Conservation (phyloP, 352 stramenopile genomes). For the Thalassiosira oceanica region DNA sequence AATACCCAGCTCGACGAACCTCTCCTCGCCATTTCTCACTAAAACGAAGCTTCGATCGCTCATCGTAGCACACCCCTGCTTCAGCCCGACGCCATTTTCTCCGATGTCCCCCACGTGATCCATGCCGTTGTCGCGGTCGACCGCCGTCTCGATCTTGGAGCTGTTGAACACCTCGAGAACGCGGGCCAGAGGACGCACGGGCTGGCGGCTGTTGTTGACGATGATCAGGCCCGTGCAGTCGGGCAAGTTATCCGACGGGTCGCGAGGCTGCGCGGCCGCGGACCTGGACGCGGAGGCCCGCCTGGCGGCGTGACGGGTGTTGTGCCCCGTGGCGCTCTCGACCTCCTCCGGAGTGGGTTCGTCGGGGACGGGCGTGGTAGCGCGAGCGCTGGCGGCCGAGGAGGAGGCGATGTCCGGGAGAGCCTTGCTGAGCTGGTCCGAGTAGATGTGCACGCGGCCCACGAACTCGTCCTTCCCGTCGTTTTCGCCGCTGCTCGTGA, state of each 20-base stretch:
- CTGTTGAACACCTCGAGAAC: conserved; percentile 57
- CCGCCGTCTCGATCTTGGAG: conserved; percentile 33
- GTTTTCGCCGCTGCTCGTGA: neutral
- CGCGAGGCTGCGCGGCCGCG: too few relatives aligned
- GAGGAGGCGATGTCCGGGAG: neutral
- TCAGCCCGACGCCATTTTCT: conserved; percentile 66
- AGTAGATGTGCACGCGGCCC: conserved; percentile 34
- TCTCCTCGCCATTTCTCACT: conserved; percentile 14
- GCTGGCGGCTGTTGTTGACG: conserved; percentile 32
- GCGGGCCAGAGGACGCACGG: conserved; percentile 34
- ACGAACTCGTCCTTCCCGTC: conserved; percentile 2
- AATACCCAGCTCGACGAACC: conserved; percentile 42
- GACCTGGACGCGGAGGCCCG: neutral
- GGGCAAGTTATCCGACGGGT: too few relatives aligned
- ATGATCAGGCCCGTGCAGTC: conserved; percentile 48
- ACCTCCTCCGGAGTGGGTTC: too few relatives aligned
- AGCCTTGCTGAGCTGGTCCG: neutral
- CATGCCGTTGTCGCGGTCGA: too few relatives aligned
- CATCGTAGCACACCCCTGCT: conserved; percentile 61
- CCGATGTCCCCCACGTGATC: conserved; percentile 58
- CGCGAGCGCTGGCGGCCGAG: neutral
- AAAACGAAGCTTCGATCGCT: conserved; percentile 52
- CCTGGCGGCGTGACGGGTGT: neutral
- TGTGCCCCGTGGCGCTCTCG: too few relatives aligned
- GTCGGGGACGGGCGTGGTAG: too few relatives aligned